Evolutionary conservation across 1,139 yeast species (phyloP), one percentile per base, ranked within the genome.

Genomic region (Yamadazyma triangularis): DNA sequence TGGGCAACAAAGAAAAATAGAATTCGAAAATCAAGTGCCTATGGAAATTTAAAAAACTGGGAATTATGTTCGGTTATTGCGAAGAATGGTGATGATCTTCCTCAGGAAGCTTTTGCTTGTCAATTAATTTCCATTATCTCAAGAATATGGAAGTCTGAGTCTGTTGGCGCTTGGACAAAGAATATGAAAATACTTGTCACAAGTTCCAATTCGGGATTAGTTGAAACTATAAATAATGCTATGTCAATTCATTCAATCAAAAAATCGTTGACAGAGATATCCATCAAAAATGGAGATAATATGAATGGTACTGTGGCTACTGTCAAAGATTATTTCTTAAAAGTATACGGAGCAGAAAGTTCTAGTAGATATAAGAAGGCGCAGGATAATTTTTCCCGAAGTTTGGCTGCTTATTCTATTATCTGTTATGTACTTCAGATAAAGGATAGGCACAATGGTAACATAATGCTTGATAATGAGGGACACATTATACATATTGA

Each of bases 101-200:
- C 96, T 13, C 98, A 91, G 53, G 98, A 91, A 52, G 96, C 98
- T 0, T 88, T 91, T 65, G 98, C 98, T 0, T 88, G 96, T 44
- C 98, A 91, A 51, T 56, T 91, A 23, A 89, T 91, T 29, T 79
- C 84, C 34, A 80, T 95, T 26, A 85, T 89, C 57, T 81, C 94
- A 0, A 77, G 75, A 33, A 79, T 87, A 28, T 91, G 97, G 97
- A 73, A 76, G 30, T 71, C 65, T 21, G 73, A 75, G 16, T 64
- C 68, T 2, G 76, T 82, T 4, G 77, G 73, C 11, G 85, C 79
- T 4, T 91, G 98, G 97, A 93, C 91, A 1, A 89, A 89, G 45
- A 71, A 79, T 39, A 91, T 91, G 97, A 79, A 85, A 43, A 91
- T 91, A 36, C 64, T 91, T 37, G 81, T 91, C 25, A 91, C 98